A percentile compares a stretch with the other conserved stretches of the same genome.
phyloP scores from a whole-genome alignment of 352 stramenopile species.

The Globisporangium nagaii region DNA sequence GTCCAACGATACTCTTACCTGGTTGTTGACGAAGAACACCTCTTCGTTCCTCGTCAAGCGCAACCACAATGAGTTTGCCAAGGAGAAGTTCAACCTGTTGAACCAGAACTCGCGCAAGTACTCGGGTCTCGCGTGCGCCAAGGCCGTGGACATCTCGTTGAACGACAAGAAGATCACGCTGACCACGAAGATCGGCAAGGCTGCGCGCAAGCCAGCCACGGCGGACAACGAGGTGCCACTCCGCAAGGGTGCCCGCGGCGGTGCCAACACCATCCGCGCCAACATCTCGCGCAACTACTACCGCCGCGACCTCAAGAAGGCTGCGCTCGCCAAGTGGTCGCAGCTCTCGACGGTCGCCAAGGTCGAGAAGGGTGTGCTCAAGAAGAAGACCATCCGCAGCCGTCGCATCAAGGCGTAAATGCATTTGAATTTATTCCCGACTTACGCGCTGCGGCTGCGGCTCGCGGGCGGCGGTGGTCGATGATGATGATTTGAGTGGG shows the following conservation, averaged over 20 bases:
- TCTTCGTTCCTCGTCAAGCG: constrained; percentile 96
- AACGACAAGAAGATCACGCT: constrained; percentile 85
- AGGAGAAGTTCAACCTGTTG: constrained; percentile 95
- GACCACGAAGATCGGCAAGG: constrained; percentile 81
- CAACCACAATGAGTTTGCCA: constrained; percentile 85
- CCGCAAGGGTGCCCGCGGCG: constrained; percentile 77
- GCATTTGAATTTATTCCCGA: constrained; percentile 8
- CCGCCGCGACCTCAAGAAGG: constrained; percentile 82
- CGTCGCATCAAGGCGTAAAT: constrained; percentile 77
- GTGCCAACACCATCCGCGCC: constrained; percentile 82
- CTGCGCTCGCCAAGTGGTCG: constrained; percentile 81
- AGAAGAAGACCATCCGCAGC: constrained; percentile 82
- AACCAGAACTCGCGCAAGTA: constrained; percentile 96
- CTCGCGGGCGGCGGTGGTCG: too few species aligned
- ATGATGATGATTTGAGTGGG: too few species aligned
- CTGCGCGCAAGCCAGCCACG: constrained; percentile 63
- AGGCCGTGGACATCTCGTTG: constrained; percentile 90
- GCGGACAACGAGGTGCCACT: constrained; percentile 67
- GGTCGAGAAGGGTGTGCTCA: constrained; percentile 85
- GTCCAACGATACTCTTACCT: constrained; percentile 93
- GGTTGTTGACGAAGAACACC: constrained; percentile 95
- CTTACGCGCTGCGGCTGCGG: too few species aligned
- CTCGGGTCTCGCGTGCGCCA: constrained; percentile 91
- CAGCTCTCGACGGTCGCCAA: constrained; percentile 83
- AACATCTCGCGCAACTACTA: constrained; percentile 89